These are phyloP conservation scores for Solanum pinnatisectum DNA, from an alignment of 257 asterid genomes.

Conservation along the genomic window DNA sequence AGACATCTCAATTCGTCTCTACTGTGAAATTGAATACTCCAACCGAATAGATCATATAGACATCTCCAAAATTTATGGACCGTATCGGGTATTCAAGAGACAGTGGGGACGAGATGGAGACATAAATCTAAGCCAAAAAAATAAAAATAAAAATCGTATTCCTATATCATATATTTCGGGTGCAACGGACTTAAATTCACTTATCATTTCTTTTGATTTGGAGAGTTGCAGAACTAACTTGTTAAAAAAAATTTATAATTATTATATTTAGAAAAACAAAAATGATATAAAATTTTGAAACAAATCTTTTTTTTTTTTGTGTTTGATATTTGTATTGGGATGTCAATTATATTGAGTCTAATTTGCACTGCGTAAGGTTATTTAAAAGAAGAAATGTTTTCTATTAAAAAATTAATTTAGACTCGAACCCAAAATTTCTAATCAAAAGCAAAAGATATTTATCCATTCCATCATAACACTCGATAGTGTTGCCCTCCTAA, in stretches of 20 bases:
- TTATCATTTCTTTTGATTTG: neutral
- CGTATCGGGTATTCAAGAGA: neutral
- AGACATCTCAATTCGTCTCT: neutral
- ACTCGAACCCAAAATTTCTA: too few relatives aligned
- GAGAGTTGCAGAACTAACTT: neutral
- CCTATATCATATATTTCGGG: neutral
- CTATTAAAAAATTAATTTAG: too few relatives aligned
- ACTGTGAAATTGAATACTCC: neutral
- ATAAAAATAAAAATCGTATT: too few relatives aligned
- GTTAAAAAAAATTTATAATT: neutral
- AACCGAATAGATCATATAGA: neutral
- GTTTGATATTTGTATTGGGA: neutral
- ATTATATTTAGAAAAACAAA: too few relatives aligned
- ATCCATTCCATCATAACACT: neutral
- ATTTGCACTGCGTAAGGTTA: neutral
- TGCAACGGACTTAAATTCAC: neutral
- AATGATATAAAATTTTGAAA: neutral
- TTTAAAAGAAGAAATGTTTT: too few relatives aligned
- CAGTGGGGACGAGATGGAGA: neutral
- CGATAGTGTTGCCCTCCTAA: neutral
- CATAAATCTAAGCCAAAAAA: neutral
- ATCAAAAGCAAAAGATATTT: neutral
- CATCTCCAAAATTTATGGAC: neutral
- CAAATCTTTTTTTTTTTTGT: too few relatives aligned
- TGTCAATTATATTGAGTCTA: neutral